These are phyloP conservation scores for Fusarium sp. DNA, from an alignment of 2,329 filamentous ascomycete species.

Conservation along the genomic window DNA sequence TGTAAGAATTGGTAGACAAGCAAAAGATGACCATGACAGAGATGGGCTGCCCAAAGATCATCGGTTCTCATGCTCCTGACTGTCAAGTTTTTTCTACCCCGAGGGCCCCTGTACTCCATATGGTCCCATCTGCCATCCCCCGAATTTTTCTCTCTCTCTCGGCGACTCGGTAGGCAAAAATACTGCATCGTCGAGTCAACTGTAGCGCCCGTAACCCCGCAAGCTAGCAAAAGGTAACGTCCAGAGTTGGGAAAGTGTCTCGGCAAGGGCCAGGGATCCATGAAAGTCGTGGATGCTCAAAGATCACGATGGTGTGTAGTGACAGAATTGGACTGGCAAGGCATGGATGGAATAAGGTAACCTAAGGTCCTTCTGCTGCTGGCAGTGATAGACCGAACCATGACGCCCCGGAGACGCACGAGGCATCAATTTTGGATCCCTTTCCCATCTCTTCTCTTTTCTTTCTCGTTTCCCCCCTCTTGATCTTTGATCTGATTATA, in stretches of 20 bases:
- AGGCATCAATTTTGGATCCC: constrained; percentile 41
- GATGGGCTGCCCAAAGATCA: neutral
- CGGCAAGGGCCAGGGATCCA: constrained; percentile 42
- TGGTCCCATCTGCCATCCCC: constrained; percentile 25
- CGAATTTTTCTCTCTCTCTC: constrained; percentile 8
- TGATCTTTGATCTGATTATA: constrained; percentile 17
- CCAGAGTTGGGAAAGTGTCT: constrained; percentile 38
- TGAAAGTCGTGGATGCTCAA: constrained; percentile 38
- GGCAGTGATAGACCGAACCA: constrained; percentile 44
- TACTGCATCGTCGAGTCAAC: constrained; percentile 6
- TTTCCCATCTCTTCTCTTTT: constrained; percentile 33
- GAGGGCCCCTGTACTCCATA: constrained; percentile 23
- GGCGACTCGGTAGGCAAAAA: neutral
- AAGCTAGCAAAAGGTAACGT: constrained; percentile 37
- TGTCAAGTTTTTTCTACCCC: neutral
- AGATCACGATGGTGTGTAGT: constrained; percentile 48
- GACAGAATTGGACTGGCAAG: constrained; percentile 30
- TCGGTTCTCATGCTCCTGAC: neutral
- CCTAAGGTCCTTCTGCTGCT: constrained; percentile 35
- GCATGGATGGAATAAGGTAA: constrained; percentile 7
- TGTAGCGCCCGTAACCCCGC: constrained; percentile 43
- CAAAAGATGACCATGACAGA: neutral
- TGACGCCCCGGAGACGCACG: constrained; percentile 44
- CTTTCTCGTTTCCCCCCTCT: constrained; percentile 30
- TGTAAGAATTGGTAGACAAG: neutral